These are phyloP conservation scores for Daedaleopsis sinensis DNA, from an alignment of 768 basidiomycete species.

Conservation along the genomic window DNA sequence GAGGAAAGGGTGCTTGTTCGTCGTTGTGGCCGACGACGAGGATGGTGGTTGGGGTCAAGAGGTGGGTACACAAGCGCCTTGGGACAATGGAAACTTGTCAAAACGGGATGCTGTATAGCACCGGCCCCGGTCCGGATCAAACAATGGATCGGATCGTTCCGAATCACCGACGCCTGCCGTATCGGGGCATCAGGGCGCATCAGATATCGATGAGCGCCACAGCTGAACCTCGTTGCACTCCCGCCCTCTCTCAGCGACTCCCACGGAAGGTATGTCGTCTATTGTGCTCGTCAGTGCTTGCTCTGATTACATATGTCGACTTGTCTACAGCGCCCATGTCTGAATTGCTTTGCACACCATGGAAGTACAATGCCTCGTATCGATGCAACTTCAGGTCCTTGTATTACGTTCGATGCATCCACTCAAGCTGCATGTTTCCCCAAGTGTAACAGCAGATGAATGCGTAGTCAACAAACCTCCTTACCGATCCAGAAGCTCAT, in stretches of 20 bases:
- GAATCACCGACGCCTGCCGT: background rate
- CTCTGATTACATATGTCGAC: background rate
- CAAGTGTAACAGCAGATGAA: no score
- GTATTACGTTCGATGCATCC: no score
- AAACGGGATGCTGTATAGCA: background rate
- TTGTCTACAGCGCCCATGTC: background rate
- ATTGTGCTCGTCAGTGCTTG: no score
- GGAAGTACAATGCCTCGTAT: no score
- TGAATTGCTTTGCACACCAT: background rate
- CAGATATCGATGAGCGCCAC: background rate
- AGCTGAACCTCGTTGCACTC: background rate
- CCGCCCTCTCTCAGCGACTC: no score
- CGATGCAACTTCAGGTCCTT: no score
- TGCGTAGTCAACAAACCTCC: background rate
- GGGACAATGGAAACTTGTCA: background rate
- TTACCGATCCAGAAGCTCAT: background rate
- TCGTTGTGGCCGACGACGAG: background rate
- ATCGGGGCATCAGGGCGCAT: background rate
- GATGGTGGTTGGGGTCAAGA: background rate
- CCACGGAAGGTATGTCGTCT: no score
- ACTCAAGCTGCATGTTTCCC: background rate
- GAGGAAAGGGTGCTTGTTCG: background rate
- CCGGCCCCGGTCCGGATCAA: background rate
- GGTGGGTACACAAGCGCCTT: background rate
- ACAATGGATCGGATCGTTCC: background rate